Base-by-base conservation (phyloP, 768 basidiomycete species). In the Agrocybe praecox region DNA sequence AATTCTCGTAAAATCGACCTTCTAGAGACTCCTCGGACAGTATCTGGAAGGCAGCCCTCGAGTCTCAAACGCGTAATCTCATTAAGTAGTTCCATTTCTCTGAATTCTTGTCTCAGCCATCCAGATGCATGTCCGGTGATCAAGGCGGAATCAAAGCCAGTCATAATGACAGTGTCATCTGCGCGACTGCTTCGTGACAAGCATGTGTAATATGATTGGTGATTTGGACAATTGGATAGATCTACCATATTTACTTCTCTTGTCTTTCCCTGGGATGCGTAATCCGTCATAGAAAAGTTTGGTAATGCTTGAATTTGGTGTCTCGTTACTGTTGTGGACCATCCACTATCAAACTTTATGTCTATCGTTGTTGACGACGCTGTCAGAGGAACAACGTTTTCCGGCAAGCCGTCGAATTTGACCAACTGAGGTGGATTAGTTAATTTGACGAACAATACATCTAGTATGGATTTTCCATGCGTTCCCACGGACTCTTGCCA, bases 281-380 rank as follows among this genome's bases (percentile, higher is more conserved):
- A 74, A 49, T 72, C 73, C 1, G 72, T 74, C 70, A 73, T 72
- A n/a, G 70, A 62, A 61, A 72, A n/a, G n/a, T n/a, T n/a, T n/a
- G n/a, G n/a, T n/a, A n/a, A n/a, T n/a, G n/a, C n/a, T n/a, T n/a
- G n/a, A n/a, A n/a, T n/a, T n/a, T n/a, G n/a, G n/a, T n/a, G n/a
- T n/a, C n/a, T n/a, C n/a, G n/a, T n/a, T n/a, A 74, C 53, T 71
- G 29, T 42, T 1, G 66, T 29, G 8, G 21, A 19, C 19, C 24
- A 36, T 55, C 65, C 71, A 56, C 65, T 61, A 5, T 62, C 65
- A 12, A 66, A 48, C n/a, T 26, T 1, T 7, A 51, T 50, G 19
- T n/a, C 48, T 18, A 50, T 62, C 11, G 23, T 54, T 14, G 45
- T 53, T 9, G 56, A 42, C 8, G 55, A 49, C 18, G 44, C 53